Evolutionary conservation across 768 basidiomycete genomes (phyloP), one percentile per base, ranked within the genome.

Genomic region (Tricholoma matsutake): DNA sequence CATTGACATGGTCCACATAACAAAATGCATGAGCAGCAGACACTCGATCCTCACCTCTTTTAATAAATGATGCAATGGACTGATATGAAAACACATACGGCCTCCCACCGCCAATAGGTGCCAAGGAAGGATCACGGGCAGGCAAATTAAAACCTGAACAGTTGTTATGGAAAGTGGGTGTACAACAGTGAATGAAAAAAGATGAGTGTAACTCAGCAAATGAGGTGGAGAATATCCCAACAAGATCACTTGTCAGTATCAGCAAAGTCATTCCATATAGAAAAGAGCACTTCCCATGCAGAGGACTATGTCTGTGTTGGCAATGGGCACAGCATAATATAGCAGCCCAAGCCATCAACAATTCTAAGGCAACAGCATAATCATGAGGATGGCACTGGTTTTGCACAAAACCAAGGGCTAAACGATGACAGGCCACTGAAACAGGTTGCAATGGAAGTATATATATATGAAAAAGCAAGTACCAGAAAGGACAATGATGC

Each of bases 1-100:
- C 54, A 55, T 55, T 6, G 4, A 55, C 54, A 55, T 55, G 54
- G 37, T 55, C 54, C 4, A 55, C 34, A 55, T 35, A 55, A 18
- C 9, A 18, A 55, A 55, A 55, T 13, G 20, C 54, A 55, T 39
- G n/a, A 37, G 9, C 54, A 13, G 32, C 4, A 29, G 49, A 51
- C 28, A 51, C 25, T 16, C 29, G 11, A 51, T 51, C 28, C 4
- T 51, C 16, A 16, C 49, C n/a, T 13, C 6, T 51, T 29, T 51
- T 51, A 16, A 51, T 51, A 51, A 51, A 28, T 29, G 28, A 29
- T 29, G 28, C 13, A 16, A 51, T 16, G 2, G 49, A 51, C 28
- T 2, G 25, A 51, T 51, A 16, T 28, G 49, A 29, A 29, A 51
- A 51, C 25, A 51, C 2, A 8, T 51, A 51, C n/a, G 49, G 25